These are phyloP conservation scores for Macroventuria anomochaeta DNA, from an alignment of 2,329 filamentous ascomycete genomes.

Conservation along the genomic window DNA sequence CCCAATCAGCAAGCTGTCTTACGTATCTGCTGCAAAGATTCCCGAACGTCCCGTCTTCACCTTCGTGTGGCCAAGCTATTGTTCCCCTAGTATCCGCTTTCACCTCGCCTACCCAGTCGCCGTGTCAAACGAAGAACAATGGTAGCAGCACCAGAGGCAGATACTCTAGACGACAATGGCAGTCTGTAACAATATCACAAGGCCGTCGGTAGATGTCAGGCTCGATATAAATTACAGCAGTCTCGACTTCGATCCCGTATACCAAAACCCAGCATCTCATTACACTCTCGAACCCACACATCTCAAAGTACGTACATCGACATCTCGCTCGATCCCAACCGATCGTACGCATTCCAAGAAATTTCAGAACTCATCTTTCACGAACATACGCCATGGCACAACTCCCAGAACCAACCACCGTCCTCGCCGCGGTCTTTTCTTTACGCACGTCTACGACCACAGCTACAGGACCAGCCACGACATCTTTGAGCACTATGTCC, in stretches of 20 bases:
- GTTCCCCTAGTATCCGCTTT: background rate
- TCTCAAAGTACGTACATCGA: background rate
- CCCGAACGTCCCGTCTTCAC: background rate
- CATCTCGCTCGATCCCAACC: background rate
- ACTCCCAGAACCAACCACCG: background rate
- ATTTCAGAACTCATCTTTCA: too few species aligned
- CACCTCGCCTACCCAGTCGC: background rate
- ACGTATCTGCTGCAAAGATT: too few species aligned
- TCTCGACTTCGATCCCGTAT: background rate
- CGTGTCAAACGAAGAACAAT: constrained; percentile 1
- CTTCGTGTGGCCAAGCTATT: background rate
- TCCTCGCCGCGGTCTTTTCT: background rate
- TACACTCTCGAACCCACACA: background rate
- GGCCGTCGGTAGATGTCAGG: background rate
- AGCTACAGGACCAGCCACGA: background rate
- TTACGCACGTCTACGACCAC: background rate
- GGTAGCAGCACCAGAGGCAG: background rate
- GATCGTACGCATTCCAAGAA: too few species aligned
- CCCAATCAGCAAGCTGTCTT: too few species aligned
- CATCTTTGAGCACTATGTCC: background rate
- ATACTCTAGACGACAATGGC: background rate
- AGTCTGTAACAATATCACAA: constrained; percentile 9
- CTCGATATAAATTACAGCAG: background rate
- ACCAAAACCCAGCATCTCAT: background rate
- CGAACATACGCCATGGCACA: background rate